Percentiles rank a stretch among this genome's conserved stretches.
Conservation (phyloP, 2,329 filamentous ascomycete species). For the Xylariaceae sp. region DNA sequence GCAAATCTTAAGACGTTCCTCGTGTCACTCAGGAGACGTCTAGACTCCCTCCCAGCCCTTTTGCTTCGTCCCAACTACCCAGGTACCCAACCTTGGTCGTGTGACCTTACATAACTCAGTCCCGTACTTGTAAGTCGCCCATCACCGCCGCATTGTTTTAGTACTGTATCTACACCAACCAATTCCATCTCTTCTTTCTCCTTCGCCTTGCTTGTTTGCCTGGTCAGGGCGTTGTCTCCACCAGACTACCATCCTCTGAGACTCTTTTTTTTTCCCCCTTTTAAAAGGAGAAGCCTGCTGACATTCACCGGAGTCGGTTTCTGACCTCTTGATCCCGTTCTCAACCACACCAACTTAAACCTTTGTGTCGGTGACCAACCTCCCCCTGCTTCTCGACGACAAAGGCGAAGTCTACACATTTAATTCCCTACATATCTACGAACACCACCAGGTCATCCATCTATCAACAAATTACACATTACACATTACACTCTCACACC, state of each 20-base stretch:
- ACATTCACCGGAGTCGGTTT: slow-evolving; percentile 16
- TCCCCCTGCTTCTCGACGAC: slow-evolving; percentile 12
- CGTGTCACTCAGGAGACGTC: not conserved
- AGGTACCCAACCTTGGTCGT: too few species aligned
- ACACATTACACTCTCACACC: not conserved
- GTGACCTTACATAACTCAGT: slow-evolving; percentile 2
- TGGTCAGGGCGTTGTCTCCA: slow-evolving; percentile 26
- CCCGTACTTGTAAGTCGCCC: slow-evolving; percentile 20
- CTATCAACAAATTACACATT: not conserved
- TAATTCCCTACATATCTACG: not conserved
- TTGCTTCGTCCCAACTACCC: slow-evolving; percentile 7
- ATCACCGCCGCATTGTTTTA: slow-evolving; percentile 11
- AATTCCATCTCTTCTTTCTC: slow-evolving; percentile 21
- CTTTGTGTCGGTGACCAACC: not conserved
- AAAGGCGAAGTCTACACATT: not conserved
- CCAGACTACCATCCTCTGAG: slow-evolving; percentile 18
- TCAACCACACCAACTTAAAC: slow-evolving; percentile 2
- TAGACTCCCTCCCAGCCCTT: too few species aligned
- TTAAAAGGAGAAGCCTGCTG: slow-evolving; percentile 18
- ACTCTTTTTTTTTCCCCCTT: slow-evolving; percentile 17
- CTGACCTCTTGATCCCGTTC: slow-evolving; percentile 15
- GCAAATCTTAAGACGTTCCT: not conserved
- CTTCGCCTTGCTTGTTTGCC: slow-evolving; percentile 11
- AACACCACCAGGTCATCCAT: not conserved
- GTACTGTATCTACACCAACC: slow-evolving; percentile 4